Base-by-base conservation (phyloP, 768 basidiomycete genomes). In the Clitopilus passeckerianus region DNA sequence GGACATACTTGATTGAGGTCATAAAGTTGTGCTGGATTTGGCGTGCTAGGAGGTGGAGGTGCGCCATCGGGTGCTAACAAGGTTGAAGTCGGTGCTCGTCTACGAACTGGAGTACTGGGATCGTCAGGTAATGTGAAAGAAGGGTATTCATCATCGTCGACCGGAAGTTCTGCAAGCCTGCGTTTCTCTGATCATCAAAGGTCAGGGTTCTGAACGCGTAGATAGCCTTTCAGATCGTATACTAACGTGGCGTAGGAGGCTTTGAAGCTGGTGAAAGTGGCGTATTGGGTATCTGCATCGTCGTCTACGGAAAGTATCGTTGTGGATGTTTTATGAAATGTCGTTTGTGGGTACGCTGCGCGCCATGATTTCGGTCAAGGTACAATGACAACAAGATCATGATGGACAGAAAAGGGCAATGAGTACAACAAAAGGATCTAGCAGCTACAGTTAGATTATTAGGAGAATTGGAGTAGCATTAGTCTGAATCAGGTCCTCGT, bases 1-100 rank as follows among this genome's bases (percentile, higher is more conserved):
- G n/a, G 5, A 57, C 63, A 35, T 56, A 69, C 70, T 60, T 67
- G 60, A 52, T 72, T 69, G 44, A 67, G 65, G 24, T 71, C 70
- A 55, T 70, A 65, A 34, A 66, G 46, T 34, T 66, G 61, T 12
- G 58, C 44, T 2, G 61, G 60, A 9, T 63, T 61, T 5, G 64
- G 54, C 34, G 59, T 57, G 2, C 50, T 34, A 37, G 59, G 43
- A 53, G 55, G 56, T 41, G 7, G 18, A 43, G 27, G 27, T 30
- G 20, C n/a, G 27, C 7, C 23, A 10, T 23, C 20, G 46, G 46
- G 46, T 22, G 46, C 46, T 20, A 50, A 50, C 18, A 50, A 50
- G 9, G 46, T 50, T 18, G 46, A 50, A 16, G 46, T 7, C 6
- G 46, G 46, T 10, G 46, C 46, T 10, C 46, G 16, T 50, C n/a